These are phyloP conservation scores for Plasmodium gonderi DNA, from an alignment of 169 alveolate genomes.

Conservation along the genomic window DNA sequence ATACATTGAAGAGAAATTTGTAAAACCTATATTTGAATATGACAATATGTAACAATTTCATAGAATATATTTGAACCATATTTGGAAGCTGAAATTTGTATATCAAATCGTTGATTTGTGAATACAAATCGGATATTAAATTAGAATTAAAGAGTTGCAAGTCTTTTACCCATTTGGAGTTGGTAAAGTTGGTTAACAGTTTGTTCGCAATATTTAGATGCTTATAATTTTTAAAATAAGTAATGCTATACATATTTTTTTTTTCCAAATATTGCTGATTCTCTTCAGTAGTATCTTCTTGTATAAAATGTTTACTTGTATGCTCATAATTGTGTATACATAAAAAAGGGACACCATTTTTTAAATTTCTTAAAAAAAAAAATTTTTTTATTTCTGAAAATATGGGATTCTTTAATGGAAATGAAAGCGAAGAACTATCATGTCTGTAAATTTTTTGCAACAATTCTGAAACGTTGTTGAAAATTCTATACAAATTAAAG, in stretches of 20 bases:
- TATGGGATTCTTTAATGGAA: constrained; percentile 20
- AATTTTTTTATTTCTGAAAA: constrained; percentile 26
- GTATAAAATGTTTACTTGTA: neutral
- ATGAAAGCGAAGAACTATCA: neutral
- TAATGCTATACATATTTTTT: neutral
- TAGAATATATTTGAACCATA: constrained; percentile 51
- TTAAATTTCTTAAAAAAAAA: constrained; percentile 40
- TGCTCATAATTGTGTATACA: constrained; percentile 44
- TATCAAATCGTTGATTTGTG: constrained; percentile 32
- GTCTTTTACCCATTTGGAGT: neutral
- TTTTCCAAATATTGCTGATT: neutral
- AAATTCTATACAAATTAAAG: constrained; percentile 23
- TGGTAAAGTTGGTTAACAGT: neutral
- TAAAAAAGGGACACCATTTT: constrained; percentile 23
- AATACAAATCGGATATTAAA: constrained; percentile 1
- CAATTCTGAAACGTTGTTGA: constrained; percentile 35
- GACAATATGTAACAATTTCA: constrained; percentile 18
- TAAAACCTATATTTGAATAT: constrained; percentile 45
- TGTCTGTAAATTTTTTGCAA: constrained; percentile 7
- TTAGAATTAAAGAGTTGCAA: neutral
- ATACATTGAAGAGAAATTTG: constrained; percentile 29
- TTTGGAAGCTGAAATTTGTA: constrained; percentile 42
- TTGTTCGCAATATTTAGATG: neutral
- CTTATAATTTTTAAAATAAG: neutral
- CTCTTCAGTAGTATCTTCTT: neutral